Base-by-base conservation (phyloP, 345 rosid genomes). In the Eucalyptus pauciflora region DNA sequence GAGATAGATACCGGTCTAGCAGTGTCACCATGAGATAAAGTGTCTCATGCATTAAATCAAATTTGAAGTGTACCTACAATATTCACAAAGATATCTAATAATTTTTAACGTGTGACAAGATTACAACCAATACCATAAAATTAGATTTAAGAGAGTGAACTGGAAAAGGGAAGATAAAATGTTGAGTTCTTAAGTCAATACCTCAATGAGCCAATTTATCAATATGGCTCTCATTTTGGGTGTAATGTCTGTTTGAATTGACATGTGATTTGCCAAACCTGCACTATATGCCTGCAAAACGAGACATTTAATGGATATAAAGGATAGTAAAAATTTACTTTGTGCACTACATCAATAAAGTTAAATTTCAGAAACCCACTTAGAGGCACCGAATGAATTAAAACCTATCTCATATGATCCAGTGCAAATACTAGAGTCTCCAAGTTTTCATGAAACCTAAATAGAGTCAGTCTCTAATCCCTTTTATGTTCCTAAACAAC, bases 171-270 rank as follows among this genome's bases (percentile, higher is more conserved):
- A 76, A 76, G 27, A 41, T 22, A 76, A 76, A 41, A 76, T 76
- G 48, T 76, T 6, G 85, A 41, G 48, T 76, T 76, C 48, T 37
- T 76, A 41, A 41, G 85, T 76, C 48, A 41, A 41, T 93, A 98
- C 99, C 94, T 98, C 99, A 91, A 97, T 91, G 86, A 98, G 95
- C 99, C 99, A 98, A 93, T 98, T 98, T 93, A 98, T 91, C 93
- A 98, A 91, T 88, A 98, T 94, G 92, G 97, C 96, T 90, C 99
- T 95, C 93, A 96, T 96, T 71, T 87, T 92, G 90, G 98, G 95
- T 51, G 95, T 94, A 90, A 95, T 92, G 60, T 95, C 95, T 51
- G 93, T 86, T 88, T 94, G 98, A 87, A 90, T 89, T 86, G 94
- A 92, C 95, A 96, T 90, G 92, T 97, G 95, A 92, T 92, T 90